These are phyloP conservation scores for Diplosphaera chodatii DNA, from an alignment of 139 green algal genomes.

Conservation along the genomic window DNA sequence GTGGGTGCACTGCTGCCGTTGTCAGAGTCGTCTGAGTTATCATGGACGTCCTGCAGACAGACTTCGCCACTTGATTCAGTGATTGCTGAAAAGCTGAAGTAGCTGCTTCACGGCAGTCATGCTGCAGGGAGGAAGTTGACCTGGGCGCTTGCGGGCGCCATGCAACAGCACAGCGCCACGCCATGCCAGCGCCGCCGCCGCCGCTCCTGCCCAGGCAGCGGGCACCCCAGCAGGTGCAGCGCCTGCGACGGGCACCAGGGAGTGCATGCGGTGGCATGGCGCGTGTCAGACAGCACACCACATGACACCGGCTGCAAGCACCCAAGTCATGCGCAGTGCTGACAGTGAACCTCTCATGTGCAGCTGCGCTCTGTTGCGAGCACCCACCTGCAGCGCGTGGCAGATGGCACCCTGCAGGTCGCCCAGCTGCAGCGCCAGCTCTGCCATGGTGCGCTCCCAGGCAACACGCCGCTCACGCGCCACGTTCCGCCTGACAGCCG, in stretches of 20 bases:
- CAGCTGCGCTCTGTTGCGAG: not conserved
- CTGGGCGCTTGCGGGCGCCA: not conserved
- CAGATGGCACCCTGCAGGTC: conserved; percentile 7
- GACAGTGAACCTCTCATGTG: too few relatives aligned
- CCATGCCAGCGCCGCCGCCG: not conserved
- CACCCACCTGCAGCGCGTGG: not conserved
- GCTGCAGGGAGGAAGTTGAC: not conserved
- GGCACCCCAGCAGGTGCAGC: conserved; percentile 26
- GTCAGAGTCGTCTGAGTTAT: not conserved
- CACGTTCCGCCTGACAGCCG: too few relatives aligned
- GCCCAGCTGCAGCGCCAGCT: conserved; percentile 7
- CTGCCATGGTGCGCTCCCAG: conserved; percentile 38
- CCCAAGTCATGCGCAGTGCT: too few relatives aligned
- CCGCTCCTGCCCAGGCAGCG: conserved; percentile 24
- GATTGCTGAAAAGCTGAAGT: too few relatives aligned
- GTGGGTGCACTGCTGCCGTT: too few relatives aligned
- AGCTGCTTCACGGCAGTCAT: too few relatives aligned
- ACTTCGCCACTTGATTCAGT: too few relatives aligned
- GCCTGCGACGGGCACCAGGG: too few relatives aligned
- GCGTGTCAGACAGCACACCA: too few relatives aligned
- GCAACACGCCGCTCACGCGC: conserved; percentile 6
- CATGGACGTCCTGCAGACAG: not conserved
- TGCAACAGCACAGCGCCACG: not conserved
- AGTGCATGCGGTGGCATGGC: too few relatives aligned
- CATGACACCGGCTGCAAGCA: too few relatives aligned